Base-by-base conservation (phyloP, 768 basidiomycete genomes). In the Lentinula boryana region DNA sequence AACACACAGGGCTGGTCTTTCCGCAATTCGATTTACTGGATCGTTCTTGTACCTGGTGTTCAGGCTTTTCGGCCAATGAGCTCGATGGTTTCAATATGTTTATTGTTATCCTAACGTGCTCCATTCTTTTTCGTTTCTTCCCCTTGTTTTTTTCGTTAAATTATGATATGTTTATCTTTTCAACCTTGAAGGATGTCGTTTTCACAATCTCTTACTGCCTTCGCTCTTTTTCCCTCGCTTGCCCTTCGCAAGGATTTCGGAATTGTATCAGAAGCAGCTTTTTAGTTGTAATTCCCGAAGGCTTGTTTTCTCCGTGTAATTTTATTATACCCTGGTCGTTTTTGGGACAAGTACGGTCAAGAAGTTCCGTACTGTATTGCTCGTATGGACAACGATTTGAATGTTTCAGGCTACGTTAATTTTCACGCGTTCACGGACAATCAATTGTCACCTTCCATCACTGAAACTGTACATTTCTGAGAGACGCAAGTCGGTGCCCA, bases 31-130 rank as follows among this genome's bases (percentile, higher is more conserved):
- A 41, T 95, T 95, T 76, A 62, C 81, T 38, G 92, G 93, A 21
- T 93, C 91, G 15, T 69, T 86, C 55, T 66, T 93, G 49, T 95
- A 94, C 72, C 82, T 95, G 59, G 66, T 94, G 60, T 81, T 95
- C 71, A 83, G 88, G 65, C 75, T 92, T 51, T 78, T 88, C 65
- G 89, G 90, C 23, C 56, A 61, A 33, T 61, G 43, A 61, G 23
- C 35, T 32, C 16, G 31, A 23, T 6, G 21, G 12, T 57, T 43
- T 23, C 27, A 8, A 53, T 53, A 33, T 38, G 52, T 32, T 53
- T 33, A 53, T 53, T 53, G 33, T 16, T 53, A 53, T 35, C 52
- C 18, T 35, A 53, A 38, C 21, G 41, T 18, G 18, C 56, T 38
- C 12, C 18, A 32, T 36, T 21, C 18, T 27, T 27, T 27, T 54